These are phyloP conservation scores for Aspergillus egyptiacus DNA, from an alignment of 495 filamentous ascomycete genomes.

Conservation along the genomic window DNA sequence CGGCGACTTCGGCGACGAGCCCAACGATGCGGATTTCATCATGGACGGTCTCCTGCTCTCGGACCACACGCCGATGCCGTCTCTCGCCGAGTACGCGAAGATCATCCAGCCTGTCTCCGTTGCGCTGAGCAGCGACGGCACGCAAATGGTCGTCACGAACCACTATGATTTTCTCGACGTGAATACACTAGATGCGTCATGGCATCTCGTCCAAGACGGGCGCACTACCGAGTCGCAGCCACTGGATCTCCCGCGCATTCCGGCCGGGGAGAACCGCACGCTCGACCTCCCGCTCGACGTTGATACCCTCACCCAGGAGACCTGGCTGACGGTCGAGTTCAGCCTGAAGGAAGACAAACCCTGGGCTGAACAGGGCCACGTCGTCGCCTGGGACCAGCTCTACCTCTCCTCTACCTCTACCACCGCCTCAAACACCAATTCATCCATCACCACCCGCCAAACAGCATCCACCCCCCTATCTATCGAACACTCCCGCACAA, in stretches of 20 bases:
- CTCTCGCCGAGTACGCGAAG: slow-evolving; percentile 19
- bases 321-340: slow-evolving; percentile 46
- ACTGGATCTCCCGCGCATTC: background rate
- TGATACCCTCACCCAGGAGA: slow-evolving; percentile 21
- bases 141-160: slow-evolving; percentile 39
- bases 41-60: slow-evolving; percentile 11
- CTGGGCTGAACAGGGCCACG: slow-evolving; percentile 44
- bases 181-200: slow-evolving; percentile 43
- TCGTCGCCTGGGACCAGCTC: slow-evolving; percentile 50
- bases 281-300: background rate
- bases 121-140: slow-evolving; percentile 16
- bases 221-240: slow-evolving; percentile 20
- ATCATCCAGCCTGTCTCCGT: slow-evolving; percentile 44
- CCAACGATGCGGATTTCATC: slow-evolving; percentile 11
- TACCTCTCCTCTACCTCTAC: slow-evolving; percentile 14
- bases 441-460: background rate
- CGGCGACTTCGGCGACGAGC: slow-evolving; percentile 13
- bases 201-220: slow-evolving; percentile 35
- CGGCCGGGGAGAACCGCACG: background rate
- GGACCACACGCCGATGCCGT: slow-evolving; percentile 9
- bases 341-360: slow-evolving; percentile 24
- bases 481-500: background rate
- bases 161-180: slow-evolving; percentile 50
- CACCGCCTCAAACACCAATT: background rate
- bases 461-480: slow-evolving; percentile 1